Base-by-base conservation (phyloP, 2,329 filamentous ascomycete genomes). In the Pestalotiopsis sp. region DNA sequence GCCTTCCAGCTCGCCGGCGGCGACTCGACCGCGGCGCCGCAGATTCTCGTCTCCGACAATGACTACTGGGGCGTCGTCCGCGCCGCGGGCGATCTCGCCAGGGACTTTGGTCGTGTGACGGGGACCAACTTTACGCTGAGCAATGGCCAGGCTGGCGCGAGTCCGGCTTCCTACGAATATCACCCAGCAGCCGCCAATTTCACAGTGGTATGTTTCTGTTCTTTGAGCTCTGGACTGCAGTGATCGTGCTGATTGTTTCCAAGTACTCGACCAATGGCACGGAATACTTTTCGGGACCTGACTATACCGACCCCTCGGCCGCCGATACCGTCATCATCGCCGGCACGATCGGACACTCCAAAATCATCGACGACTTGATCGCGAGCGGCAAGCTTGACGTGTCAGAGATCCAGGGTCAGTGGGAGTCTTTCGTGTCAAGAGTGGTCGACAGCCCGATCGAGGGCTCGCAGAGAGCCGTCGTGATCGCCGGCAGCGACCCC, bases 71-170 rank as follows among this genome's bases (percentile, higher is more conserved):
- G 90, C 68, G 91, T 93, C 1, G 84, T 92, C 67, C 86, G 91
- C 31, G 90, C 89, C 4, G 91, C 90, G 0, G 84, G 89, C 52
- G 91, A 94, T 77, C 84, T 94, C 11, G 89, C 90, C 0, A 75
- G 83, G 4, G 91, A 94, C 77, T 92, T 94, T 79, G 90, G 90
- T 17, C 87, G 89, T n/a, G 90, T 93, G 4, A 92, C 90, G 0
- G 90, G 90, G 9, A 84, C 80, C 31, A 91, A 92, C 77, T 86
- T 90, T 68, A 87, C 89, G 1, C 80, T 89, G 4, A 86, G 85
- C 73, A 88, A 87, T 38, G 85, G 84, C 13, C 74, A 80, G 68
- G 72, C 69, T 3, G 77, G 74, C 2, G 78, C 83, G 0, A 71
- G 72, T 0, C 79, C 83, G 0, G 82, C 81, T 2, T 68, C 70